Percentiles rank a stretch among this genome's conserved stretches.
These are phyloP conservation scores for Truncatella angustata DNA, from an alignment of 2,329 filamentous ascomycete genomes.

Conservation along the genomic window DNA sequence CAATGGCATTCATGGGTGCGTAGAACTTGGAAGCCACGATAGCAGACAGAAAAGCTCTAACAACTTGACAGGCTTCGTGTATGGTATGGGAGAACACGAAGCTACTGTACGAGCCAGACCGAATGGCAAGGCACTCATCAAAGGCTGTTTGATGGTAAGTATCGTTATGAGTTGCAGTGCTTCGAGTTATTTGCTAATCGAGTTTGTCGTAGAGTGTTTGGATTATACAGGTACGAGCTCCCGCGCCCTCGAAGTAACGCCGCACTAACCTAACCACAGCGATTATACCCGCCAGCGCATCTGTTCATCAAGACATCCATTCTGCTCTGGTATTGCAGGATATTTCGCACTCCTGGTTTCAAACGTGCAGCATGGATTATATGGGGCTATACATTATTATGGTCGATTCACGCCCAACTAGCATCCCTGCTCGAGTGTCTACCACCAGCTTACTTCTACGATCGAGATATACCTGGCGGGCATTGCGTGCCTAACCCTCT, in stretches of 20 bases:
- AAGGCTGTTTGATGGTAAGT: not conserved
- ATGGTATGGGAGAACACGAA: not conserved
- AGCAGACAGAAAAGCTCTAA: not conserved
- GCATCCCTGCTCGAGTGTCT: not conserved
- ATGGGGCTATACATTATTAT: not conserved
- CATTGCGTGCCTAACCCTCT: not conserved
- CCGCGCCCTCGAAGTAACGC: not conserved
- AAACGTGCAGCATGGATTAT: not conserved
- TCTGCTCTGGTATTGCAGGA: not conserved
- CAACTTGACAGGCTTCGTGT: not conserved
- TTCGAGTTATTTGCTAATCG: not conserved
- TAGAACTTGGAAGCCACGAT: not conserved
- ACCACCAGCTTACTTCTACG: not conserved
- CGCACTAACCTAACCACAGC: not conserved
- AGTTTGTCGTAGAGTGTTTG: not conserved
- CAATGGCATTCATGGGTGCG: not conserved
- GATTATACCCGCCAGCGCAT: not conserved
- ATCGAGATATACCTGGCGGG: not conserved
- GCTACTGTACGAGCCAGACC: not conserved
- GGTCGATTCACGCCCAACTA: not conserved
- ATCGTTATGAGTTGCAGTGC: not conserved
- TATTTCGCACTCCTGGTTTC: not conserved
- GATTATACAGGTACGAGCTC: not conserved
- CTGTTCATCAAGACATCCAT: constrained; percentile 1
- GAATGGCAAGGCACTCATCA: not conserved